A percentile compares a stretch with the other conserved stretches of the same genome.
These are phyloP conservation scores for Colletotrichum navitas DNA, from an alignment of 2,329 filamentous ascomycete species.

Conservation along the genomic window DNA sequence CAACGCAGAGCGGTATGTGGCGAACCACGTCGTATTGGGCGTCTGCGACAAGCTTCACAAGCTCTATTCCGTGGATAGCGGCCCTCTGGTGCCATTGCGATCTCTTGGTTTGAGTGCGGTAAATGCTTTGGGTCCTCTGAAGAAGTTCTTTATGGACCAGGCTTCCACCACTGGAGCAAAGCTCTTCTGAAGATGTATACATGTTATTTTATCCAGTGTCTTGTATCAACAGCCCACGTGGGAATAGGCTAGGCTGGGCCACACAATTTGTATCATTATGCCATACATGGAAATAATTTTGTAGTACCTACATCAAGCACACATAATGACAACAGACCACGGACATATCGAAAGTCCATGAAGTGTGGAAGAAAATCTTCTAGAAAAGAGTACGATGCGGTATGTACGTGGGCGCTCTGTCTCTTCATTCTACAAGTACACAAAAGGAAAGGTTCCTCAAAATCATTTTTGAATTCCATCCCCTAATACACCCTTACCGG, in stretches of 20 bases:
- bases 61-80: conserved; percentile 84
- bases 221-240: conserved; percentile 23
- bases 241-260: background rate
- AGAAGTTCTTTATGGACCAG: conserved; percentile 87
- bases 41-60: conserved; percentile 93
- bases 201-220: conserved; percentile 5
- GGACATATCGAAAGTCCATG: background rate
- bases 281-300: background rate
- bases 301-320: background rate
- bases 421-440: conserved; percentile 47
- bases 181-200: conserved; percentile 49
- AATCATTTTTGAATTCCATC: conserved; percentile 36
- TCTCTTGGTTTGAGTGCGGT: conserved; percentile 83
- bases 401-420: conserved; percentile 46
- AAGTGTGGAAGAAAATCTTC: conserved; percentile 22
- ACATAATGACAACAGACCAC: background rate
- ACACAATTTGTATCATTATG: background rate
- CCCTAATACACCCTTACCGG: conserved; percentile 57
- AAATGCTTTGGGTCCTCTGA: conserved; percentile 79
- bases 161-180: conserved; percentile 68
- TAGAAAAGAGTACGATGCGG: conserved; percentile 42
- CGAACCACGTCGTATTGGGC: conserved; percentile 83
- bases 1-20: conserved; percentile 81
- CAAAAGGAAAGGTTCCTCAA: conserved; percentile 42
- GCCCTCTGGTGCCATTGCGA: conserved; percentile 83